Base-by-base conservation (phyloP, 2,329 filamentous ascomycete species). In the Pestalotiopsis fici region DNA sequence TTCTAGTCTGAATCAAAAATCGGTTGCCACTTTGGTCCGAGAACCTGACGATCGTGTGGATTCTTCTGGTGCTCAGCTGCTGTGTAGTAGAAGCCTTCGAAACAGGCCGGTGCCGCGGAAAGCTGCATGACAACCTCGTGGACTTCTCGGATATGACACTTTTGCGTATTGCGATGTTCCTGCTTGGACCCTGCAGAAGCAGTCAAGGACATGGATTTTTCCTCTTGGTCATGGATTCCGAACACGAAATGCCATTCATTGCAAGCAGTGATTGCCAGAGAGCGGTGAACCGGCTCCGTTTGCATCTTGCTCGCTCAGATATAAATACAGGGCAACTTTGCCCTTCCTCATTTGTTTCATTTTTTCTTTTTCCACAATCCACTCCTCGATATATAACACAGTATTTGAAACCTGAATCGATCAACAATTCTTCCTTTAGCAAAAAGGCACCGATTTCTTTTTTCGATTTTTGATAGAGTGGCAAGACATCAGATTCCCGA, bases 81-180 rank as follows among this genome's bases (percentile, higher is more conserved):
- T 50, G 39, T 50, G 60, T 23, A 47, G 31, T 27, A 25, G 37
- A 63, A 50, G 39, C 13, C 27, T 25, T 25, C 13, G 15, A 31
- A 23, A 18, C 61, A 65, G 43, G 66, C 61, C 50, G 66, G 55
- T 60, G 60, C 61, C 55, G 7, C 66, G 66, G 66, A 18, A 60
- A 23, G 35, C 61, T 64, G 39, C 66, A 67, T 64, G 21, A 39
- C 43, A 18, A 31, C 35, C 55, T 67, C 66, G 61, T 65, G 66
- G 37, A 28, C 57, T 59, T 15, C 31, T 35, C 39, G 61, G 43
- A 31, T 37, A 18, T 28, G 43, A 31, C 21, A 23, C 21, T 27
- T 35, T 43, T 64, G 25, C 37, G 27, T 9, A 23, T 28, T 35
- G 59, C 37, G 59, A 60, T 60, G 43, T 18, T 50, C 43, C 43